Evolutionary conservation across 805 yeast genomes (phyloP).

Genomic region (Zygotorulaspora danielsina): DNA sequence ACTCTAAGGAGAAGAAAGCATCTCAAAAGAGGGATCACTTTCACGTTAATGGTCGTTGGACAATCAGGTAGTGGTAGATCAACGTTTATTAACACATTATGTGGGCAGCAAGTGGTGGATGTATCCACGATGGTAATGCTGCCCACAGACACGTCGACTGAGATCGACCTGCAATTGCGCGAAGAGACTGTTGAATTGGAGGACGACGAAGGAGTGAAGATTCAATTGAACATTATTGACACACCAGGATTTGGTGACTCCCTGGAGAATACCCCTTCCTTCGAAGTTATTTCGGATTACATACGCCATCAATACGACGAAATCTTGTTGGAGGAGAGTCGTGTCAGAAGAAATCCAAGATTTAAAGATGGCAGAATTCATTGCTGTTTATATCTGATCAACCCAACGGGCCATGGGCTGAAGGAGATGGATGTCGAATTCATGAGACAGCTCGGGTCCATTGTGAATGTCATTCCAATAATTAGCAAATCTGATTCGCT

Average conservation of each 20-base stretch:
- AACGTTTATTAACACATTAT: slow-evolving; percentile 85
- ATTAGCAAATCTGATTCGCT: slow-evolving; percentile 83
- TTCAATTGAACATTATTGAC: slow-evolving; percentile 69
- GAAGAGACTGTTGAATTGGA: slow-evolving; percentile 81
- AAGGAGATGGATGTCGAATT: slow-evolving; percentile 73
- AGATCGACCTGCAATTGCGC: slow-evolving; percentile 57
- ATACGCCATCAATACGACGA: slow-evolving; percentile 81
- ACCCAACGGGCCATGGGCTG: slow-evolving; percentile 81
- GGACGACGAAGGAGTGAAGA: slow-evolving; percentile 81
- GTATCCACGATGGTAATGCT: slow-evolving; percentile 55
- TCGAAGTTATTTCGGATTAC: slow-evolving; percentile 69
- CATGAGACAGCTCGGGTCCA: slow-evolving; percentile 70
- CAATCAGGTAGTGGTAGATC: slow-evolving; percentile 85
- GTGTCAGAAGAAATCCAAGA: slow-evolving; percentile 79
- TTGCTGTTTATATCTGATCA: slow-evolving; percentile 68
- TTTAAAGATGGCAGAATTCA: slow-evolving; percentile 83
- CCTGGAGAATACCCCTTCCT: slow-evolving; percentile 61
- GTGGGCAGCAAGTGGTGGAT: slow-evolving; percentile 83
- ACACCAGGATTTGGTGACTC: slow-evolving; percentile 82
- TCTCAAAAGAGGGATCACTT: slow-evolving; percentile 76
- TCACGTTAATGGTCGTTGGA: slow-evolving; percentile 83
- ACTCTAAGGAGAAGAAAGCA: slow-evolving; percentile 71
- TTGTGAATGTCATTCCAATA: slow-evolving; percentile 82
- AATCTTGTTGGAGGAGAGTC: slow-evolving; percentile 71
- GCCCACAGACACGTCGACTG: slow-evolving; percentile 49